Percentiles rank a stretch among this genome's conserved stretches.
Conservation (phyloP, 2,329 filamentous ascomycete genomes). For the Esteya vermicola region DNA sequence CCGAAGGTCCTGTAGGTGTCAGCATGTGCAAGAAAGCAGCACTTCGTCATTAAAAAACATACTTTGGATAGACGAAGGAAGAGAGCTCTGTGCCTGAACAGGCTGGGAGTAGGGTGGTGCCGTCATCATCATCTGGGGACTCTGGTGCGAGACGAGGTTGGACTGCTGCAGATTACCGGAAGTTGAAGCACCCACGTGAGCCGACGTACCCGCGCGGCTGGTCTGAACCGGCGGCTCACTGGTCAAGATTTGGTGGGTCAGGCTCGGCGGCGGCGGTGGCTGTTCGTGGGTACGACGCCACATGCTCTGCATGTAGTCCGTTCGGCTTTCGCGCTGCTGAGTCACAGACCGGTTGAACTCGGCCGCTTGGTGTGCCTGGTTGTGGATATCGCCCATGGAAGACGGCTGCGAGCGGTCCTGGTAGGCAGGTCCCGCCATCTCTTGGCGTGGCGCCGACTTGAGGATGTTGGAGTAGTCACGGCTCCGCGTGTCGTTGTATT, state of each 20-base stretch:
- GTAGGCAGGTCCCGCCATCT: slow-evolving; percentile 76
- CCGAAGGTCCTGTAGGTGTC: slow-evolving; percentile 45
- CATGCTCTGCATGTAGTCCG: slow-evolving; percentile 64
- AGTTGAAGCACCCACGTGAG: slow-evolving; percentile 45
- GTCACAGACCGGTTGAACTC: slow-evolving; percentile 82
- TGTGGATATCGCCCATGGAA: slow-evolving; percentile 63
- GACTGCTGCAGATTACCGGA: slow-evolving; percentile 32
- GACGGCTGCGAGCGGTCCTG: slow-evolving; percentile 73
- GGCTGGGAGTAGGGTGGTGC: slow-evolving; percentile 55
- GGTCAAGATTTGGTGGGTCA: slow-evolving; percentile 31
- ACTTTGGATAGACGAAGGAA: slow-evolving; percentile 45
- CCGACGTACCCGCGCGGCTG: slow-evolving; percentile 41
- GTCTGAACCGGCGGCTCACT: slow-evolving; percentile 30
- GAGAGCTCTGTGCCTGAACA: slow-evolving; percentile 54
- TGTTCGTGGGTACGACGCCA: slow-evolving; percentile 78
- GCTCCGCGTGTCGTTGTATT: slow-evolving; percentile 61
- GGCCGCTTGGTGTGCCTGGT: slow-evolving; percentile 75
- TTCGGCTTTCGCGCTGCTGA: slow-evolving; percentile 64
- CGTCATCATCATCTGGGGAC: slow-evolving; percentile 53
- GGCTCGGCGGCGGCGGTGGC: slow-evolving; percentile 31
- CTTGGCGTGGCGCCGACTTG: slow-evolving; percentile 70
- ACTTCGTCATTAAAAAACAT: slow-evolving; percentile 28
- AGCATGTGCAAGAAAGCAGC: slow-evolving; percentile 22
- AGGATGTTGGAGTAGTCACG: slow-evolving; percentile 71
- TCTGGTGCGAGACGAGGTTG: slow-evolving; percentile 44